Base-by-base conservation (phyloP, 164 flowering plant genomes). In the Santalum album region DNA sequence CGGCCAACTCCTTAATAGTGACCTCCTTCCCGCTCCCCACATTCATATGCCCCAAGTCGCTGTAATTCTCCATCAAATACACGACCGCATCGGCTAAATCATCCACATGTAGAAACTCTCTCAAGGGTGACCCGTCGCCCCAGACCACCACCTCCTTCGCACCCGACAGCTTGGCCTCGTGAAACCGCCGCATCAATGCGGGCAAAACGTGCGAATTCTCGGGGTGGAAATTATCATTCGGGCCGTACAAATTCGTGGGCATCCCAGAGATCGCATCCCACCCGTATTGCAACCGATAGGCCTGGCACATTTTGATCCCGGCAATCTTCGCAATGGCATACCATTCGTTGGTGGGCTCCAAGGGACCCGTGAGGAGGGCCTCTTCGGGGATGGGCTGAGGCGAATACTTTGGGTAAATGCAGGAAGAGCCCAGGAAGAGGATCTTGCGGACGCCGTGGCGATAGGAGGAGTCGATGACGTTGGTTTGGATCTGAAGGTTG, bases 11-110 rank as follows among this genome's bases (percentile, higher is more conserved):
- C 75, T 78, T 86, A 25, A 91, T 86, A 2, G 71, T 75, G 15
- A 91, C 96, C 71, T 91, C 98, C 67, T 70, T 77, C 54, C 95
- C 92, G 67, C 98, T 91, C 46, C 98, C 98, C 20, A 91, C 92
- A 75, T 89, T 89, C 51, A 79, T 65, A 65, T 86, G 97, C 60
- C 70, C 76, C 64, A 82, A 62, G 3, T 82, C 97, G 60, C 83
- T 78, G 45, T 86, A 86, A 26, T 69, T 66, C 20, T 81, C 96
- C 95, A 91, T 72, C 72, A 86, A 29, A 52, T 84, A 91, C 21
- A 88, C 83, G 23, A 79, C 77, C 0, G 86, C 96, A 68, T 88
- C 96, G 0, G 96, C 98, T 35, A 91, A 59, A 75, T 91, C 95
- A 67, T 91, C 98, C 0, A 91, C 98, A 58, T 91, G 98, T 36